Evolutionary conservation across 257 asterid genomes (phyloP), one percentile per base, ranked within the genome.

Genomic region (Solanum sejunctum): DNA sequence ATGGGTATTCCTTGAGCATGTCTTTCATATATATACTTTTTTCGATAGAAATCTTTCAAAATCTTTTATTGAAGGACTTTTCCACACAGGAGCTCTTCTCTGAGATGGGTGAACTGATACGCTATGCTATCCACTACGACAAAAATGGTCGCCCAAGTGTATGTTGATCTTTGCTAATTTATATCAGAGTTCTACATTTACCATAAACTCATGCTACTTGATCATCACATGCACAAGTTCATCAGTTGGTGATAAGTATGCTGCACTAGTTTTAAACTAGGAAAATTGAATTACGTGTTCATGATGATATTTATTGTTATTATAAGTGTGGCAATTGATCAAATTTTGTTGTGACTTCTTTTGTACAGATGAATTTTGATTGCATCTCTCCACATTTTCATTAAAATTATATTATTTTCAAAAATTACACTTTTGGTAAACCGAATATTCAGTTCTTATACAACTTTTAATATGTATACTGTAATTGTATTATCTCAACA

Each of bases 91-190:
- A 94, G 84, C 94, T 94, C 23, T 93, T 93, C 84, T 88, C 96
- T 13, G 95, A 93, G 86, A 90, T 93, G 79, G 97, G 97, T 77
- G 96, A 93, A 90, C 88, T 93, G 88, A 85, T 90, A 69, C 93
- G 96, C 4, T 94, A 90, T 90, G 95, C 93, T 57, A 85, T 93
- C 84, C 98, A 94, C 91, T 93, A 83, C 43, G 95, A 91, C 91
- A 93, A 89, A 91, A 88, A 88, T 92, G 98, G 98, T 12, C 93
- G 91, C 52, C 91, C 97, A 70, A 92, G 92, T 92, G 98, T 94
- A 90, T 93, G 98, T 90, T 52, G 72, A 23, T 77, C 43, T 77
- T 17, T 1, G 10, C 82, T 13, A 23, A 77, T 77, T 77, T 15
- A 10, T 15, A 51, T 16, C 26, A 15, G 12, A 51, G 47, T 51